Conservation (phyloP, 306 rosid genomes). For the Citrullus amarus region DNA sequence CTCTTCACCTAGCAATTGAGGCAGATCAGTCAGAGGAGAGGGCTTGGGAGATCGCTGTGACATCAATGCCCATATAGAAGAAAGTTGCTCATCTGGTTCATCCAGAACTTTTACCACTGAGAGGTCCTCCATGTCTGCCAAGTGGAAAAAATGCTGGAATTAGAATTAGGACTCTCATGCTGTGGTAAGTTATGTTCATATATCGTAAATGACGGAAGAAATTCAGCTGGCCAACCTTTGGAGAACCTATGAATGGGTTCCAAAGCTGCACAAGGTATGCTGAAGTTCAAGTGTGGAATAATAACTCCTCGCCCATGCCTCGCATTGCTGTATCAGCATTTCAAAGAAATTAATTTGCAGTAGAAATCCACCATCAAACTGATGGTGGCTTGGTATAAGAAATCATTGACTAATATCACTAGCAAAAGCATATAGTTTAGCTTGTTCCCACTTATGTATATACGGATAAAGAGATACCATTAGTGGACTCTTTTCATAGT, state of each 20-base stretch:
- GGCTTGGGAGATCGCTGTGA: conserved; percentile 52
- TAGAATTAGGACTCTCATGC: background rate
- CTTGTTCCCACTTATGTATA: background rate
- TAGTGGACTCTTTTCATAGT: background rate
- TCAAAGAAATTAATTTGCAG: background rate
- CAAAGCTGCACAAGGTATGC: conserved; percentile 78
- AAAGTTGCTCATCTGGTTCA: conserved; percentile 47
- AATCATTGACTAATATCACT: background rate
- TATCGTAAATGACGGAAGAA: background rate
- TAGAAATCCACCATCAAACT: background rate
- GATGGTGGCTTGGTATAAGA: background rate
- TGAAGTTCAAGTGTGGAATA: conserved; percentile 90
- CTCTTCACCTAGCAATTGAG: conserved; percentile 25
- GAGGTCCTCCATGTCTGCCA: conserved; percentile 51
- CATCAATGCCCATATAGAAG: conserved; percentile 80
- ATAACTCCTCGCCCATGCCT: conserved; percentile 76
- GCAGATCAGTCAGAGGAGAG: conserved; percentile 26
- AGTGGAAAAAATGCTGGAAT: conserved; percentile 1
- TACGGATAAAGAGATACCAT: background rate
- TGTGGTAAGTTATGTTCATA: background rate
- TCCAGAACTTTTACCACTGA: conserved; percentile 53
- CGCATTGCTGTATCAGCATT: conserved; percentile 61
- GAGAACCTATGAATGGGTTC: conserved; percentile 58
- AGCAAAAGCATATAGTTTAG: background rate
- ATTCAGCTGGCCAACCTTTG: conserved; percentile 30